phyloP scores from a whole-genome alignment of 305 asterid genomes.

The Solanum hybrid region DNA sequence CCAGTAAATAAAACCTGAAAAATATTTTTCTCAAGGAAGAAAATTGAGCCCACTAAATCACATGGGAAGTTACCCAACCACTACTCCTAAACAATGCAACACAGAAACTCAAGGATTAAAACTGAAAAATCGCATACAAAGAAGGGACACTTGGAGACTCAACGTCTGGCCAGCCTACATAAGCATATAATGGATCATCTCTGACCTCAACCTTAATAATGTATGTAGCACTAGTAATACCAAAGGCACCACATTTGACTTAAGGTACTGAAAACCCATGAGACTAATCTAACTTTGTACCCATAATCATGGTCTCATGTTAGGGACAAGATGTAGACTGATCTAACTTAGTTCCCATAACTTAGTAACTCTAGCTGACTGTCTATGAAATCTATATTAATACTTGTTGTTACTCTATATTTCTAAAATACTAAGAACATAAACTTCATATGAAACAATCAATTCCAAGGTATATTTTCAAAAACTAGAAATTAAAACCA shows the following conservation, averaged over 20 bases:
- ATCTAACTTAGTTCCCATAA: not conserved
- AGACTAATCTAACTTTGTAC: not conserved
- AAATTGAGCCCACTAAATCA: not conserved
- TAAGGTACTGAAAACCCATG: not conserved
- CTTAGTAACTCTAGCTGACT: not conserved
- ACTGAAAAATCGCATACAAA: not conserved
- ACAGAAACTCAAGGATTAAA: not conserved
- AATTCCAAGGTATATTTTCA: not conserved
- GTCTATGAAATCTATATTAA: not conserved
- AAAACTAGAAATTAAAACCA: not conserved
- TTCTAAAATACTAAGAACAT: not conserved
- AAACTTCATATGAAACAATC: not conserved
- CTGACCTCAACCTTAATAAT: not conserved
- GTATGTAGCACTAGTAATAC: not conserved
- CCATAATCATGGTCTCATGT: not conserved
- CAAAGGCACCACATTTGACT: not conserved
- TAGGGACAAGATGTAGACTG: not conserved
- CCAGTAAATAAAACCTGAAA: not conserved
- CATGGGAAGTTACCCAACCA: not conserved
- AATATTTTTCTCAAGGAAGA: not conserved
- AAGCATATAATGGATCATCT: not conserved
- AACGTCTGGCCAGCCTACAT: not conserved
- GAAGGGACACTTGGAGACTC: not conserved
- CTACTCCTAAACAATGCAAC: not conserved
- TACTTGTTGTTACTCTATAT: not conserved